Evolutionary conservation across 345 rosid genomes (phyloP).

Genomic region (Salix suchowensis): DNA sequence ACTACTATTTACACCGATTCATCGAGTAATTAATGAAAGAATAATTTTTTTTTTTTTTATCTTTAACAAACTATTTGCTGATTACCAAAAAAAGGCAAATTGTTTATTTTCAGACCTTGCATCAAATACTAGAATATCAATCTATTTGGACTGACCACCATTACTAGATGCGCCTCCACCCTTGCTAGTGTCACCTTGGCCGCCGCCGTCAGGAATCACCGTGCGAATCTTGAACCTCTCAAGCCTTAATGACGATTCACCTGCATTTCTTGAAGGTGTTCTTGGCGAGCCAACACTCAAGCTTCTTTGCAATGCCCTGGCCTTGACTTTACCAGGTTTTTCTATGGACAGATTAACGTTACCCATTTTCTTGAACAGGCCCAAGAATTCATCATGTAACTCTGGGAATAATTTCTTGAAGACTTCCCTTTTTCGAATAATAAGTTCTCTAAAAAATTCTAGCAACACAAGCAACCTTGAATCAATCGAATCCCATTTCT

Average conservation of each 20-base stretch:
- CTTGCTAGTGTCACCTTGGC: conserved; percentile 15
- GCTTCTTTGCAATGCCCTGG: conserved; percentile 29
- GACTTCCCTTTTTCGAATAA: conserved; percentile 26
- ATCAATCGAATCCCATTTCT: conserved; percentile 19
- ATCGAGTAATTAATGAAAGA: not conserved
- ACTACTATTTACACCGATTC: not conserved
- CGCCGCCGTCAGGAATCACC: conserved; percentile 14
- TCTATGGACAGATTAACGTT: not conserved
- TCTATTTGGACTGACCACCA: conserved; percentile 5
- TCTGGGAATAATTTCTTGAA: conserved; percentile 33
- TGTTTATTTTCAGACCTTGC: not conserved
- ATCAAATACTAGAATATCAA: not conserved
- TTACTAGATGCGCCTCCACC: not conserved
- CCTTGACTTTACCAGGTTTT: not conserved
- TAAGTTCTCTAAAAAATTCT: conserved; percentile 33
- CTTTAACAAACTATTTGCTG: not conserved
- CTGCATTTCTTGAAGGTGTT: conserved; percentile 10
- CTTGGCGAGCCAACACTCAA: conserved; percentile 37
- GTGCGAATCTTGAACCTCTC: conserved; percentile 41
- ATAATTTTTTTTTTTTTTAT: not conserved
- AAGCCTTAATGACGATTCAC: conserved; percentile 15
- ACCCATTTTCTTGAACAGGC: conserved; percentile 18
- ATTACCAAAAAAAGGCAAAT: not conserved
- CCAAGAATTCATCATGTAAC: conserved; percentile 18
- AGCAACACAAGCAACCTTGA: conserved; percentile 29